Evolutionary conservation across 2,329 filamentous ascomycete species (phyloP), one percentile per base, ranked within the genome.

Genomic region (Talaromyces sp.): DNA sequence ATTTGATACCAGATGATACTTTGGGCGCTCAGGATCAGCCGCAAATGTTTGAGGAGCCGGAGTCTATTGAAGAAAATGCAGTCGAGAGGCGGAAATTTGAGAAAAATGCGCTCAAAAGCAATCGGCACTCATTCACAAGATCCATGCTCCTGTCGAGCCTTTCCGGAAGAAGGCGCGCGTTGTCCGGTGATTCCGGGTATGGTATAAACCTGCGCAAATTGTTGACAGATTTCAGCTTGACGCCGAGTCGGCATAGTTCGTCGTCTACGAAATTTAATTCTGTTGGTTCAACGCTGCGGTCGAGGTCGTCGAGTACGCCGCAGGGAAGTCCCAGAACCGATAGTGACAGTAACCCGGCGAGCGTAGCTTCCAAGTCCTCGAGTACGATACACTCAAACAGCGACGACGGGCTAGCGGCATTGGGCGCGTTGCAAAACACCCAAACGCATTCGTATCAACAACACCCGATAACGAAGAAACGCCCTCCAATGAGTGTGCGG

Each of bases 401-500:
- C 10, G 75, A 77, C 59, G 74, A 76, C 7, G 70, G 72, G 7
- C 70, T 78, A 17, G 72, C 76, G 2, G 75, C 77, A n/a, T 62
- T 78, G 47, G 69, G 64, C 25, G 70, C 73, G 9, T 45, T 77
- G 15, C 67, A 71, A 50, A 71, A 67, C 19, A 73, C 74, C 4
- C 75, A 31, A n/a, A 45, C 73, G 31, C 72, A 78, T 68, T 78
- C 76, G 4, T 77, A 72, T 57, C 57, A 70, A 1, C 66, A 74
- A 13, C 72, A 73, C 8, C 75, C 73, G 59, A 61, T 69, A 1
- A 61, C 67, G 4, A 70, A 70, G 13, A 64, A 71, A 3, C 70
- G 72, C 8, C 69, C 69, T 7, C 72, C 74, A 13, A 68, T 72
- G 10, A 70, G 70, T 61, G 60, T 92, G 35, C 83, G 86, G 50